A percentile compares a stretch with the other conserved stretches of the same genome.
Evolutionary conservation across 345 rosid genomes (phyloP).

Genomic region (Gossypium mustelinum): DNA sequence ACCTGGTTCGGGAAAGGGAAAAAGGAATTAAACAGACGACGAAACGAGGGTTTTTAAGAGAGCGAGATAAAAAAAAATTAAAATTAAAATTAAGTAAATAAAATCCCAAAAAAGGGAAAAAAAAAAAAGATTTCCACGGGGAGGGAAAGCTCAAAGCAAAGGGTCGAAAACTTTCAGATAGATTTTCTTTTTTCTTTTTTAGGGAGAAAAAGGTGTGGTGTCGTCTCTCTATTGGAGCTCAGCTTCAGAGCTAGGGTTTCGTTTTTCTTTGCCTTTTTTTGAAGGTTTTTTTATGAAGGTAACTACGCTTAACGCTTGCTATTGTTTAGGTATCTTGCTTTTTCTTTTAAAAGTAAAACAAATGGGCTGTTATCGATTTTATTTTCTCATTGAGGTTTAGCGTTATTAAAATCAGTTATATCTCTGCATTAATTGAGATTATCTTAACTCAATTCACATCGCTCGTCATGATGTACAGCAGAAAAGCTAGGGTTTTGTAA

Average conservation of each 20-base stretch:
- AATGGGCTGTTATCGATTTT: neutral
- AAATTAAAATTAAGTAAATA: neutral
- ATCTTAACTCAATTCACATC: slow-evolving; percentile 15
- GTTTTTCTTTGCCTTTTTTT: neutral
- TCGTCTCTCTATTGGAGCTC: slow-evolving; percentile 16
- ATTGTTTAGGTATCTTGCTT: neutral
- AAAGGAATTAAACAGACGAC: slow-evolving; percentile 10
- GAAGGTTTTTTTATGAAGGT: slow-evolving; percentile 23
- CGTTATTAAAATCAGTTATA: slow-evolving; percentile 17
- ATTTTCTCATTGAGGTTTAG: slow-evolving; percentile 14
- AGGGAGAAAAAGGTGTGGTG: neutral
- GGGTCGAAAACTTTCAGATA: neutral
- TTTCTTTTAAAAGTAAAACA: neutral
- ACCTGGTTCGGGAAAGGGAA: slow-evolving; percentile 26
- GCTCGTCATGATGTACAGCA: neutral
- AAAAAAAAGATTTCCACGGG: slow-evolving; percentile 7
- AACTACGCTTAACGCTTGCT: slow-evolving; percentile 2
- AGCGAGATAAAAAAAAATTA: neutral
- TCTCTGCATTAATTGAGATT: slow-evolving; percentile 13
- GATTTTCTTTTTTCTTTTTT: neutral
- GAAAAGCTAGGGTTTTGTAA: slow-evolving; percentile 28
- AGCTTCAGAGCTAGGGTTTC: slow-evolving; percentile 37
- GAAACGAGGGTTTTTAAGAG: slow-evolving; percentile 28
- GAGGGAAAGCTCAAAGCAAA: slow-evolving; percentile 16
- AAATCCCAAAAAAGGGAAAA: neutral